These are phyloP conservation scores for Fusarium anthophilum DNA, from an alignment of 2,329 filamentous ascomycete species.

Conservation along the genomic window DNA sequence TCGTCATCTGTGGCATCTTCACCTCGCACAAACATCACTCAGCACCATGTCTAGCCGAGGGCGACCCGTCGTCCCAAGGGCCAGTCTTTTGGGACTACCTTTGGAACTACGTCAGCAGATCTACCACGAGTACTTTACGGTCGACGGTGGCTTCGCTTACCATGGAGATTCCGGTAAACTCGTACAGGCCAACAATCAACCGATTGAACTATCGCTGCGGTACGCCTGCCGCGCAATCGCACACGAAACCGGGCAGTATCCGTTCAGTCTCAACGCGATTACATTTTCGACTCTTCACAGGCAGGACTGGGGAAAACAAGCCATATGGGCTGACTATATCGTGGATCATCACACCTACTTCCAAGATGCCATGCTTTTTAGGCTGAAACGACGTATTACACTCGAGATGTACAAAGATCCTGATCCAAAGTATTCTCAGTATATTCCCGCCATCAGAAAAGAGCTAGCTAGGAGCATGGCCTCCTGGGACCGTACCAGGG, in stretches of 20 bases:
- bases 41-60: not conserved
- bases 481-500: too few relatives aligned
- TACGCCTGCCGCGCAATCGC: not conserved
- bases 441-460: not conserved
- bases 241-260: fast-evolving
- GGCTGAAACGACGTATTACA: not conserved
- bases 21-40: fast-evolving
- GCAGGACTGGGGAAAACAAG: not conserved
- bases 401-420: not conserved
- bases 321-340: too few relatives aligned
- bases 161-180: not conserved
- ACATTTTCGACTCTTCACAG: not conserved
- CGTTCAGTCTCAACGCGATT: not conserved
- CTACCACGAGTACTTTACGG: not conserved
- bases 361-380: not conserved
- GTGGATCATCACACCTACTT: too few relatives aligned
- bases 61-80: too few relatives aligned
- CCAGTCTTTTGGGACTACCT: not conserved
- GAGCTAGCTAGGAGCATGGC: not conserved
- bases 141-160: not conserved
- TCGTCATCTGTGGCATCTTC: not conserved
- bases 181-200: fast-evolving
- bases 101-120: fast-evolving
- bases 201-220: not conserved
- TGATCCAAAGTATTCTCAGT: not conserved